Evolutionary conservation across 2,329 filamentous ascomycete species (phyloP).

Genomic region (Pestalotiopsis sp.): DNA sequence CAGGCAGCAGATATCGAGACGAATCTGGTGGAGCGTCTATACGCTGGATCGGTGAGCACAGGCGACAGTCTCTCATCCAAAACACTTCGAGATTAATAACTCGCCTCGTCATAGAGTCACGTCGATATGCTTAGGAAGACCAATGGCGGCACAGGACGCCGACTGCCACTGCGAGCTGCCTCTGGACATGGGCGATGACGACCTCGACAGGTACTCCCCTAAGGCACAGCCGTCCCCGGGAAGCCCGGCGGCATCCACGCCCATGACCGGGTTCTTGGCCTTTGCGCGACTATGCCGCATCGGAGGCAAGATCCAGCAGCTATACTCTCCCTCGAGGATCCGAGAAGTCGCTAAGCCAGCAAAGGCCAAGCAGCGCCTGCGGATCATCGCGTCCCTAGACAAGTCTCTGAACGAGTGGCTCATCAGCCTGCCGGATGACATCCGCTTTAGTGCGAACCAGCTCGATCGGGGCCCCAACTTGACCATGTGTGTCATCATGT

Average conservation of each 20-base stretch:
- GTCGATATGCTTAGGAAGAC: constrained; percentile 4
- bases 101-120: neutral
- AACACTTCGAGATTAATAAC: no score
- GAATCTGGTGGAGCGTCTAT: constrained; percentile 7
- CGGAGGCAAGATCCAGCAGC: constrained; percentile 10
- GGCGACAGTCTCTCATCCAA: neutral
- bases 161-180: constrained; percentile 7
- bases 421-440: neutral
- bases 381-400: neutral
- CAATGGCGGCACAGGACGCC: constrained; percentile 2
- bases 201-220: neutral
- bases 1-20: constrained; percentile 1
- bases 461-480: constrained; percentile 2
- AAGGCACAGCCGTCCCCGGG: neutral
- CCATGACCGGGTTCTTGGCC: constrained; percentile 6
- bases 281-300: constrained; percentile 5
- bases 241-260: neutral
- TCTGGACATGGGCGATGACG: constrained; percentile 3
- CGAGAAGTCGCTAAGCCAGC: neutral
- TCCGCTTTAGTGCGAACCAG: constrained; percentile 9
- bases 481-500: constrained; percentile 12
- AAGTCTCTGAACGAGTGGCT: constrained; percentile 9
- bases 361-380: constrained; percentile 1
- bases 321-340: constrained; percentile 9
- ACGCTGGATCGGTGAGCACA: neutral